Evolutionary conservation across 2,329 filamentous ascomycete species (phyloP).

Genomic region (Endocalyx cinctus): DNA sequence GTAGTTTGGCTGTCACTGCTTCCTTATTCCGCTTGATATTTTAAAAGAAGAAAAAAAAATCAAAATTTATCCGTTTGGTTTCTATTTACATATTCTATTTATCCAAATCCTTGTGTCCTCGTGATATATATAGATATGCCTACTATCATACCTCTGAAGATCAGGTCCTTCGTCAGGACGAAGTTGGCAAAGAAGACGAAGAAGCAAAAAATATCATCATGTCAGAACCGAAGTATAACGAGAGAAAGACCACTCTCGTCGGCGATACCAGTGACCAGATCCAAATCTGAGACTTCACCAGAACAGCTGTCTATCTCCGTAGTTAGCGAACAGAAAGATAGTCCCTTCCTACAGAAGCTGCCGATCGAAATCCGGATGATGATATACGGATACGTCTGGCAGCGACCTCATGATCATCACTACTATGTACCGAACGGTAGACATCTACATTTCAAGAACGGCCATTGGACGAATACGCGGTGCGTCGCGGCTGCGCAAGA

Average conservation of each 20-base stretch:
- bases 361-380: slow-evolving; percentile 30
- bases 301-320: too few species aligned
- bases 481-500: slow-evolving; percentile 24
- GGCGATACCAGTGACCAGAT: neutral
- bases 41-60: too few species aligned
- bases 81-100: too few species aligned
- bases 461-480: slow-evolving; percentile 22
- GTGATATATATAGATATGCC: slow-evolving; percentile 20
- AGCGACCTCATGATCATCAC: slow-evolving; percentile 17
- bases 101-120: too few species aligned
- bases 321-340: slow-evolving; percentile 16
- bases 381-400: slow-evolving; percentile 25
- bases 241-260: slow-evolving; percentile 1
- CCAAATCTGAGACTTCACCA: too few species aligned
- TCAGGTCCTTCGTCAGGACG: slow-evolving; percentile 19
- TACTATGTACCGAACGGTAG: slow-evolving; percentile 21
- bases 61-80: too few species aligned
- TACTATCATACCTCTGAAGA: slow-evolving; percentile 13
- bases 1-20: too few species aligned
- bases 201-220: slow-evolving; percentile 9
- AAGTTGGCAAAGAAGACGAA: slow-evolving; percentile 14
- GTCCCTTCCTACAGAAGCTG: slow-evolving; percentile 26
- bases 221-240: slow-evolving; percentile 5
- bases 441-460: slow-evolving; percentile 24
- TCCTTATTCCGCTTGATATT: too few species aligned